These are phyloP conservation scores for Prunus davidiana DNA, from an alignment of 306 rosid genomes.

Conservation along the genomic window DNA sequence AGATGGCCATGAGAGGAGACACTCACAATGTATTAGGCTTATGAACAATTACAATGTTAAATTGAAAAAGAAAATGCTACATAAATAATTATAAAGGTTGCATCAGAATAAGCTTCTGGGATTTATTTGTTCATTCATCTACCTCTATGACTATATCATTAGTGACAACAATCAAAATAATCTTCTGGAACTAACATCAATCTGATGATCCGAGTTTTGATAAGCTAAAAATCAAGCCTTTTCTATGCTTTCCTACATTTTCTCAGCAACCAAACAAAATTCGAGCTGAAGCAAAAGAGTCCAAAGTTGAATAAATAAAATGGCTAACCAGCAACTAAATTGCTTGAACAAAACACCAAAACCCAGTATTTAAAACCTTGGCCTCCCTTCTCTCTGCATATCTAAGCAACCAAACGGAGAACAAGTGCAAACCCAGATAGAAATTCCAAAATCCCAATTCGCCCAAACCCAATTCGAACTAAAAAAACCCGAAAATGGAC, in stretches of 20 bases:
- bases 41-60: not conserved
- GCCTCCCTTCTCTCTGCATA: not conserved
- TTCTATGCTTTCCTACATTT: not conserved
- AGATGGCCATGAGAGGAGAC: conserved; percentile 14
- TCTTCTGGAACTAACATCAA: not conserved
- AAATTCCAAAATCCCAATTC: not conserved
- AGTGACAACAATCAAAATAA: not conserved
- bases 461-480: not conserved
- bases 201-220: not conserved
- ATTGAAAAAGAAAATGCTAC: not conserved
- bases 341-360: not conserved
- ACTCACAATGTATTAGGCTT: not conserved
- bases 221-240: not conserved
- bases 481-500: not conserved
- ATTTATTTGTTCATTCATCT: not conserved
- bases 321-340: not conserved
- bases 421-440: not conserved
- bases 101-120: not conserved
- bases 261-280: not conserved
- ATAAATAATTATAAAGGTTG: not conserved
- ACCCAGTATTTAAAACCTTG: not conserved
- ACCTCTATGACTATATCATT: not conserved
- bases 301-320: not conserved
- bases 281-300: not conserved
- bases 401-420: not conserved